phyloP scores from a whole-genome alignment of 2,329 filamentous ascomycete genomes.

The Mycosphaerella arachidis region DNA sequence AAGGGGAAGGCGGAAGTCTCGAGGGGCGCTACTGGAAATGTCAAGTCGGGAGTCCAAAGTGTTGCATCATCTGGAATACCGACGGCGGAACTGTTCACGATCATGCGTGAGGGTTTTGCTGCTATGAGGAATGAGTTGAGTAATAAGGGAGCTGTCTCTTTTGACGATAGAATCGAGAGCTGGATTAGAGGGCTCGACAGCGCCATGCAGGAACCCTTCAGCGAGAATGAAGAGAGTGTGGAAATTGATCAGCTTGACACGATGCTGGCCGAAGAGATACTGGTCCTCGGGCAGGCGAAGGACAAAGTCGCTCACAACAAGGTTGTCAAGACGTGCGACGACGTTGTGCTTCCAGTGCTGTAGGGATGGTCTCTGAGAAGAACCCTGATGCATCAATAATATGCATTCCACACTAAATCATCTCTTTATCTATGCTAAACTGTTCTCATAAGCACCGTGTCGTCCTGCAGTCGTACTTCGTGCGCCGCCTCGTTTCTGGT shows the following conservation, averaged over 20 bases:
- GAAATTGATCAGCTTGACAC: neutral
- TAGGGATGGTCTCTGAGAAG: neutral
- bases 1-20: too few relatives aligned
- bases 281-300: neutral
- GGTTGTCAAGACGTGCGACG: neutral
- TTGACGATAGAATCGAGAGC: neutral
- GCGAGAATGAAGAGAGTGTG: too few relatives aligned
- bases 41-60: too few relatives aligned
- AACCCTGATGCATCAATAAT: neutral
- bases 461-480: slow-evolving; percentile 15
- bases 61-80: too few relatives aligned
- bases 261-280: neutral
- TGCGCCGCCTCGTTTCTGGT: slow-evolving; percentile 12
- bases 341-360: neutral
- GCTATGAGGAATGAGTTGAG: neutral
- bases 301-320: neutral
- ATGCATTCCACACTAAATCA: neutral
- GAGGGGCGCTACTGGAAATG: too few relatives aligned
- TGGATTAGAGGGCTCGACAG: neutral
- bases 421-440: slow-evolving; percentile 7
- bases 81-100: neutral
- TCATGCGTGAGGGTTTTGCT: neutral
- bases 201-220: too few relatives aligned
- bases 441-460: slow-evolving; percentile 28
- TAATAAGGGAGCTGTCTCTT: neutral